Evolutionary conservation across 2,329 filamentous ascomycete species (phyloP).

Genomic region (Neopestalotiopsis sp.): DNA sequence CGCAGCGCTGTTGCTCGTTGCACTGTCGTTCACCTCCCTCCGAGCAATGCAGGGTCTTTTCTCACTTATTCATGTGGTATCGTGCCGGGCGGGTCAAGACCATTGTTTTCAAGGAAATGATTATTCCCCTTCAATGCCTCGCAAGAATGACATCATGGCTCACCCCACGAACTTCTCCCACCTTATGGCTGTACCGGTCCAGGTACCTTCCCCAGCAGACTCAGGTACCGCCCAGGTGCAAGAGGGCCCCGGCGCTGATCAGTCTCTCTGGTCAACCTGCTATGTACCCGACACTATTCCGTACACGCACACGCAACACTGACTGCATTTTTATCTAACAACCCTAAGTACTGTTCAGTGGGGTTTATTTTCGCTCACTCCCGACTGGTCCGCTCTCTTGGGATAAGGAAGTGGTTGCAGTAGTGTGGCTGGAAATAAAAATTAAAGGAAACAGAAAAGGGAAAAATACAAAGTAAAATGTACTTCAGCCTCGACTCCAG

Average conservation of each 20-base stretch:
- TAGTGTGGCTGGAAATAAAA: neutral
- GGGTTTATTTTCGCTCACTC: neutral
- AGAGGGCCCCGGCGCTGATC: neutral
- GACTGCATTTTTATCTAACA: no score
- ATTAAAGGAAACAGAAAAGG: neutral
- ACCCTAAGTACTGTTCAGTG: neutral
- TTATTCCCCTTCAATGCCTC: neutral
- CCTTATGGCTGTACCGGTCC: neutral
- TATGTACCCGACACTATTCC: no score
- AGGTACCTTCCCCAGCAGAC: neutral
- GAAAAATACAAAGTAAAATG: no score
- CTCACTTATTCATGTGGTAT: neutral
- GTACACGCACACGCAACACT: neutral
- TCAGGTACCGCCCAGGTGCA: neutral
- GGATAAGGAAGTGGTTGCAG: neutral
- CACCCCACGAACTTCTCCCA: neutral
- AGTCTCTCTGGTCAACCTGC: neutral
- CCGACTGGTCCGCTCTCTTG: neutral
- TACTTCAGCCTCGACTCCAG: no score
- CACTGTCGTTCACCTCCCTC: neutral
- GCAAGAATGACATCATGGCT: slow-evolving; percentile 11
- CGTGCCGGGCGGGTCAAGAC: neutral
- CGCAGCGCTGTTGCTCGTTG: neutral
- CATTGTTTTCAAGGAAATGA: neutral
- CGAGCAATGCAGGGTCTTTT: slow-evolving; percentile 14